Evolutionary conservation across 1,284 basidiomycete species (phyloP), one percentile per base, ranked within the genome.

Genomic region (Lentinula novae-zelandiae): DNA sequence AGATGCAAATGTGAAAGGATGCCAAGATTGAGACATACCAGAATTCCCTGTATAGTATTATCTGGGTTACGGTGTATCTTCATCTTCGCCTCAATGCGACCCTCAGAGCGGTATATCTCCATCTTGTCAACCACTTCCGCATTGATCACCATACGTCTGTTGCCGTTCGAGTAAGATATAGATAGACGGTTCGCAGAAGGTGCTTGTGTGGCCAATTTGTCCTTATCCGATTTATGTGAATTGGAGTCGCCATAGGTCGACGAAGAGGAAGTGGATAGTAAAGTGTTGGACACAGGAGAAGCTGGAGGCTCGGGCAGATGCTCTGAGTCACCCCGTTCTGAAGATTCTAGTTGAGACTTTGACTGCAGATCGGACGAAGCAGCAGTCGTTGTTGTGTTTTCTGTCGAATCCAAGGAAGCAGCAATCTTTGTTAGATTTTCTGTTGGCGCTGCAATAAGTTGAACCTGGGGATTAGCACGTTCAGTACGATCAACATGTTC

Each of bases 101-200:
- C 93, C 66, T 94, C 90, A 36, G 82, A 81, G 56, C 96, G 83
- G 75, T 85, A 90, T 12, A 99, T 84, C 67, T 84, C 89, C 60
- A 99, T 80, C 61, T 82, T 83, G 50, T 92, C 86, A 39, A 98
- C 92, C 22, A 92, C 86, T 62, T 91, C 89, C 2, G 96, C 91
- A 72, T 98, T 92, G 62, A 98, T 82, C 31, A 96, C 89, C 52
- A 99, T 80, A 40, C 96, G 83, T 60, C 93, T 82, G 60, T 88
- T 87, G 53, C 93, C 93, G 48, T 89, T 89, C 63, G 95, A 94
- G 73, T 96, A 99, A 0, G 96, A 90, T 69, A 98, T 92, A 12
- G 93, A 96, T n/a, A 98, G 74, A n/a, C 89, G 84, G 68, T 92
- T 92, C 31, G 89, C 86, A 52, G 89, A 90, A 7, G 89, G 84